Evolutionary conservation across 75 land plant genomes (phyloP).

Genomic region (Adiantum capillusveneris): DNA sequence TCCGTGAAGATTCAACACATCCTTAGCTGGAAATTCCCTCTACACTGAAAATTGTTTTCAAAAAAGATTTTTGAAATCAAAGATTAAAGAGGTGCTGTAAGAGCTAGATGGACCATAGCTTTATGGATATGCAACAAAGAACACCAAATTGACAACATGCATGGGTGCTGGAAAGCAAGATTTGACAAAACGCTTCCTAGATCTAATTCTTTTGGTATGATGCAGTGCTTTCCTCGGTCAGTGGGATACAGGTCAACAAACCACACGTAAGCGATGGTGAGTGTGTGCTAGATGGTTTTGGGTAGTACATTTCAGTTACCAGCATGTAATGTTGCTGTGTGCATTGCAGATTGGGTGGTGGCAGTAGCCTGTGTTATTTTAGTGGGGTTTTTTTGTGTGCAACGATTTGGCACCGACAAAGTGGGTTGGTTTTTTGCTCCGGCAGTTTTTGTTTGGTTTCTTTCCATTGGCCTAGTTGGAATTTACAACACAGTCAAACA

Average conservation of each 20-base stretch:
- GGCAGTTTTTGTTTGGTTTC: constrained; percentile 47
- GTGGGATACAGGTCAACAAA: constrained; percentile 62
- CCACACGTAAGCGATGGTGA: constrained; percentile 16
- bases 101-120: background rate
- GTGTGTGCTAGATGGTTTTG: background rate
- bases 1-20: no score
- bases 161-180: no score
- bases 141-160: no score
- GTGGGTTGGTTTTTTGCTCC: constrained; percentile 60
- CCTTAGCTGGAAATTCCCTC: background rate
- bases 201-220: background rate
- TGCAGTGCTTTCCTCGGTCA: constrained; percentile 73
- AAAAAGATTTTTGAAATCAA: background rate
- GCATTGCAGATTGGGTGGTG: constrained; percentile 43
- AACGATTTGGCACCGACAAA: constrained; percentile 59
- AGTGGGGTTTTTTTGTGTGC: constrained; percentile 41
- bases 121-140: background rate
- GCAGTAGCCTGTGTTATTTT: constrained; percentile 47
- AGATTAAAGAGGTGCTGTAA: background rate
- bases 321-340: background rate
- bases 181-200: no score
- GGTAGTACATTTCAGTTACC: background rate
- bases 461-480: constrained; percentile 49
- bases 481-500: constrained; percentile 46
- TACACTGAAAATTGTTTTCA: background rate